A percentile compares a stretch with the other conserved stretches of the same genome.
Evolutionary conservation across 2,329 filamentous ascomycete species (phyloP).

Genomic region (Herpotrichia juniperi): DNA sequence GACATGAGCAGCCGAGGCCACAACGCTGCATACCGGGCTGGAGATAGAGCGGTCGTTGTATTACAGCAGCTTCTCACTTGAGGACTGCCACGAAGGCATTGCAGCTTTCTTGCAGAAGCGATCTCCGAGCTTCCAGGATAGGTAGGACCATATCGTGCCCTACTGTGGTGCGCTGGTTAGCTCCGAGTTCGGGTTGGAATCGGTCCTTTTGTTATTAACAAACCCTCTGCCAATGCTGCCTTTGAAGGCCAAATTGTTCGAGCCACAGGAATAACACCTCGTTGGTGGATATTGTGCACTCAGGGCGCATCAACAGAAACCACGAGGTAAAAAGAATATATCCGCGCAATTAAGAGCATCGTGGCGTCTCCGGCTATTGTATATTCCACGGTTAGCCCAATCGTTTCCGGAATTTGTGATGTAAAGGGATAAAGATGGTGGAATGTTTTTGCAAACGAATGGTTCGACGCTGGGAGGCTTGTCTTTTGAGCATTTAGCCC

Average conservation of each 20-base stretch:
- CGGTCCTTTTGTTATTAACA: neutral
- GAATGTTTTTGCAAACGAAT: neutral
- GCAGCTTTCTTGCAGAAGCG: constrained; percentile 51
- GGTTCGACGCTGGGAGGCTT: neutral
- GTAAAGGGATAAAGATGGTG: neutral
- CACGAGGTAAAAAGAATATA: neutral
- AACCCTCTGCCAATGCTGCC: neutral
- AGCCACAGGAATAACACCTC: neutral
- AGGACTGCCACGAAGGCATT: constrained; percentile 51
- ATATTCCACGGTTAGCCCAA: neutral
- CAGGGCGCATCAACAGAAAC: too few relatives aligned
- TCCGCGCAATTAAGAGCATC: neutral
- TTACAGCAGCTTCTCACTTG: constrained; percentile 44
- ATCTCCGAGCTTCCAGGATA: constrained; percentile 28
- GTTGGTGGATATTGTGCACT: constrained; percentile 1
- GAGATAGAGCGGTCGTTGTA: constrained; percentile 41
- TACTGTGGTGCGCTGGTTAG: neutral
- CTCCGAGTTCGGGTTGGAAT: neutral
- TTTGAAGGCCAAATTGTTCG: neutral
- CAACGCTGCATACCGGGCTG: constrained; percentile 49
- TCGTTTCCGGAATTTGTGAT: neutral
- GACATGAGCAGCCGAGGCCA: constrained; percentile 48
- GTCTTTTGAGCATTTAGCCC: neutral
- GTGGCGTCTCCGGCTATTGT: neutral
- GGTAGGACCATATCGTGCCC: constrained; percentile 8